phyloP scores from a whole-genome alignment of 441 rosid genomes.

The Pelargonium myrrhifolium region DNA sequence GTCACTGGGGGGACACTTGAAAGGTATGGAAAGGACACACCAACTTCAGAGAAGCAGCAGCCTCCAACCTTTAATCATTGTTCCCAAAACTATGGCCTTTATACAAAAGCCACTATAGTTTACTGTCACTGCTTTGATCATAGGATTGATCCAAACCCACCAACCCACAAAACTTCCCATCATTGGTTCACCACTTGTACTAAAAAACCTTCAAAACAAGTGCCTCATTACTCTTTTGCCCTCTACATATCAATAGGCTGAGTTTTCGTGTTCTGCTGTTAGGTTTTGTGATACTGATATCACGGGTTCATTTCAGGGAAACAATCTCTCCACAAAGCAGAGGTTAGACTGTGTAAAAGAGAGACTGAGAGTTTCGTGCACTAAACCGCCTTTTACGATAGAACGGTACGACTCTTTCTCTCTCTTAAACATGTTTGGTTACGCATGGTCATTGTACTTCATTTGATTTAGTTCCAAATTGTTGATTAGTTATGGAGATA shows the following conservation, averaged over 20 bases:
- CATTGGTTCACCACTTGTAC: conserved; percentile 15
- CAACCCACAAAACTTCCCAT: conserved; percentile 25
- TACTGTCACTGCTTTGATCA: conserved; percentile 17
- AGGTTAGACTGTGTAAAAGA: too few relatives aligned
- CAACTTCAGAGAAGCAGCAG: conserved; percentile 18
- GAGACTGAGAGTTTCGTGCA: too few relatives aligned
- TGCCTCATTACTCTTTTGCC: neutral
- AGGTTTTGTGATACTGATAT: too few relatives aligned
- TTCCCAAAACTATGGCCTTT: conserved; percentile 14
- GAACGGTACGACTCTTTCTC: neutral
- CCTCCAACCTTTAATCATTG: conserved; percentile 28
- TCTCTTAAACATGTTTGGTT: neutral
- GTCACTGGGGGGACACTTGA: neutral
- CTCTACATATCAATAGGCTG: neutral
- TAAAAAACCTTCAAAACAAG: neutral
- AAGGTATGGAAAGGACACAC: conserved; percentile 13
- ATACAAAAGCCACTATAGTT: conserved; percentile 11
- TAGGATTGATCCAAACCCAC: conserved; percentile 19
- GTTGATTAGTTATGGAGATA: neutral
- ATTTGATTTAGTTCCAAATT: neutral
- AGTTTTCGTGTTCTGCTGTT: too few relatives aligned
- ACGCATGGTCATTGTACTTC: neutral
- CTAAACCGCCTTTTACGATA: too few relatives aligned
- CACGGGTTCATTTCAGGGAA: too few relatives aligned
- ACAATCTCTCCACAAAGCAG: too few relatives aligned